Percentiles rank a stretch among this genome's conserved stretches.
These are phyloP conservation scores for Botrytis byssoidea DNA, from an alignment of 2,329 filamentous ascomycete species.

Conservation along the genomic window DNA sequence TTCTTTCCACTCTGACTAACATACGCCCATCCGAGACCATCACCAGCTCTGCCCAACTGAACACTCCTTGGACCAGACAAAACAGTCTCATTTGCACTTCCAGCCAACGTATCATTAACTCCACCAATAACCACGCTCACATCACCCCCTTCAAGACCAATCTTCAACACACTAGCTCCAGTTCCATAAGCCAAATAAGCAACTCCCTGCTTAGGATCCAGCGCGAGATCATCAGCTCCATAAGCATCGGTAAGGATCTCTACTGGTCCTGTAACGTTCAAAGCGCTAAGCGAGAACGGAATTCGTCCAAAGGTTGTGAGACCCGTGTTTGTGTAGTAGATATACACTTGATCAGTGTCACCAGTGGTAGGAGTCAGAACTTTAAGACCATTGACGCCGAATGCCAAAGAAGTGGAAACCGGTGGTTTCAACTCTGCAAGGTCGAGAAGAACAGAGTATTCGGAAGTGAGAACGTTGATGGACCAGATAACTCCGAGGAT, in stretches of 20 bases:
- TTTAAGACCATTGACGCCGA: constrained; percentile 27
- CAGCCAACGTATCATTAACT: neutral
- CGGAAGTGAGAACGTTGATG: constrained; percentile 32
- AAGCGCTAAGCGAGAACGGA: constrained; percentile 20
- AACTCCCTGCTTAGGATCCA: constrained; percentile 18
- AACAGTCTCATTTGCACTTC: constrained; percentile 16
- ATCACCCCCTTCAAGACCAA: constrained; percentile 15
- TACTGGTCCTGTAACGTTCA: constrained; percentile 19
- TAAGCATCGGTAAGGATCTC: constrained; percentile 22
- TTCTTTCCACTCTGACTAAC: constrained; percentile 26
- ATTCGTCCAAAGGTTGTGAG: constrained; percentile 26
- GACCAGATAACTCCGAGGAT: constrained; percentile 32
- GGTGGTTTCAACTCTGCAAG: constrained; percentile 29
- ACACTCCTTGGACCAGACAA: constrained; percentile 25
- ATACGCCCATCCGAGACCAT: constrained; percentile 17
- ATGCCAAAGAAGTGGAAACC: neutral
- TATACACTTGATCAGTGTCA: constrained; percentile 14
- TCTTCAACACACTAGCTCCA: constrained; percentile 19
- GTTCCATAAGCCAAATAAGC: constrained; percentile 23
- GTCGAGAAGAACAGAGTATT: constrained; percentile 27
- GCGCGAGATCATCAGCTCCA: constrained; percentile 25
- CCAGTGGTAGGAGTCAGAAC: constrained; percentile 8
- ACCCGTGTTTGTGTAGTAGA: constrained; percentile 26
- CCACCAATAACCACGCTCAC: constrained; percentile 13
- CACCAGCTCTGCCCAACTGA: constrained; percentile 19